These are phyloP conservation scores for Erythrophleum ivorense DNA, from an alignment of 331 rosid genomes.

Conservation along the genomic window DNA sequence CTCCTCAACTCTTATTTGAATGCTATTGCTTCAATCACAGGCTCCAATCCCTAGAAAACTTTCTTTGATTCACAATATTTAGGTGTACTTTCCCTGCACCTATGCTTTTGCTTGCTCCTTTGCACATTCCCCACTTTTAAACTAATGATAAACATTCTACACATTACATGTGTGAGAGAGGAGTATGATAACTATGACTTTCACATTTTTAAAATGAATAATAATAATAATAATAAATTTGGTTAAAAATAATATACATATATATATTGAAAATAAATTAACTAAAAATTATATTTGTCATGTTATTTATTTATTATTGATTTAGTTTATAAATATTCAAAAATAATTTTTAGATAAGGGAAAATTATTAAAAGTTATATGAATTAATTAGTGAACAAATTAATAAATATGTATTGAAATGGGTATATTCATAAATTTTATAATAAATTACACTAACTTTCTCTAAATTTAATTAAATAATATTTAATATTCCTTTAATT, in stretches of 20 bases:
- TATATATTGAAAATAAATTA: background rate
- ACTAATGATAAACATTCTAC: slow-evolving; percentile 17
- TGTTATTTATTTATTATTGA: background rate
- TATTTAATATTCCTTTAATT: background rate
- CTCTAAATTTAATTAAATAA: background rate
- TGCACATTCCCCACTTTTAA: slow-evolving; percentile 39
- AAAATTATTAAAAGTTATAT: too few species aligned
- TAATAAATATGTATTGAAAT: too few species aligned
- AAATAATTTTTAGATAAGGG: background rate
- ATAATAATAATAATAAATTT: background rate
- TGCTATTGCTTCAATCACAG: slow-evolving; percentile 35
- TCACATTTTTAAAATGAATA: background rate
- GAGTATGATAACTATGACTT: slow-evolving; percentile 26
- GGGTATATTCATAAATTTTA: too few species aligned
- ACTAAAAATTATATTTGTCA: background rate
- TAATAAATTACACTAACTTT: too few species aligned
- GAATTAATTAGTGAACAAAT: too few species aligned
- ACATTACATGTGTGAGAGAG: slow-evolving; percentile 17
- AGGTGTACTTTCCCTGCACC: background rate
- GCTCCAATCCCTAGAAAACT: slow-evolving; percentile 52
- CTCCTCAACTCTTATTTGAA: slow-evolving; percentile 41
- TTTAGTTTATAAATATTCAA: background rate
- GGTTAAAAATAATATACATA: background rate
- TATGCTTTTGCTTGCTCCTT: slow-evolving; percentile 26
- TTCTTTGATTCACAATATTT: too few species aligned